Percentiles rank a stretch among this genome's conserved stretches.
Evolutionary conservation across 306 rosid species (phyloP).

Genomic region (Parietaria judaica): DNA sequence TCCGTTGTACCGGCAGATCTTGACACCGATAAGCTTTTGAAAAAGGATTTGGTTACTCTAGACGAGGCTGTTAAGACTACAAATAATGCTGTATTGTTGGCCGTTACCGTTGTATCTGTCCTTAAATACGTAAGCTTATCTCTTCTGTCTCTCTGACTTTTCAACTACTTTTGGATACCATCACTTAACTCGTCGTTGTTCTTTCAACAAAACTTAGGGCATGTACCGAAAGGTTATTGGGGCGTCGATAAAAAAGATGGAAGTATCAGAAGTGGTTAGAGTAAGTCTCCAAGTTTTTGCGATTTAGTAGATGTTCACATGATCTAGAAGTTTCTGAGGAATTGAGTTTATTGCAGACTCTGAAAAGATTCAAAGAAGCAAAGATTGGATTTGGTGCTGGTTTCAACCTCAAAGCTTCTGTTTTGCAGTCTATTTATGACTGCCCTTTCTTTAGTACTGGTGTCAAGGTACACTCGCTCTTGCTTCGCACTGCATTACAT

Average conservation of each 20-base stretch:
- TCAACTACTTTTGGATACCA: constrained; percentile 12
- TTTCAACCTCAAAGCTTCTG: constrained; percentile 56
- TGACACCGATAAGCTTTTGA: constrained; percentile 66
- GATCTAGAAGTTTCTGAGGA: too few species aligned
- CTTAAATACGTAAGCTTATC: constrained; percentile 66
- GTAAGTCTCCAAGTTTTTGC: constrained; percentile 37
- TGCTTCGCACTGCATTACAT: neutral
- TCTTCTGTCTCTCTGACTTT: constrained; percentile 15
- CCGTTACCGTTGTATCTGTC: constrained; percentile 62
- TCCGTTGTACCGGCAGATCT: constrained; percentile 43
- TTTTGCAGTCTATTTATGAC: constrained; percentile 59
- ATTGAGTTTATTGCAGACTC: constrained; percentile 35
- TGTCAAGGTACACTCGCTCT: constrained; percentile 54
- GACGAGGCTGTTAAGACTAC: constrained; percentile 93
- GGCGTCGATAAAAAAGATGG: constrained; percentile 41
- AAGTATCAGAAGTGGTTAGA: constrained; percentile 42
- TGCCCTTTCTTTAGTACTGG: constrained; percentile 73
- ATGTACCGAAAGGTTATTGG: constrained; percentile 44
- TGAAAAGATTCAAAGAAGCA: constrained; percentile 64
- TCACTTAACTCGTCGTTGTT: constrained; percentile 10
- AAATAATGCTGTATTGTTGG: constrained; percentile 80
- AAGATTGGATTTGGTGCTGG: constrained; percentile 92
- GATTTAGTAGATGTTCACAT: neutral
- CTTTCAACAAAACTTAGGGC: constrained; percentile 39
- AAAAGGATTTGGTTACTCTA: constrained; percentile 83